Conservation (phyloP, 1,284 basidiomycete genomes). For the Exobasidium rhododendri region DNA sequence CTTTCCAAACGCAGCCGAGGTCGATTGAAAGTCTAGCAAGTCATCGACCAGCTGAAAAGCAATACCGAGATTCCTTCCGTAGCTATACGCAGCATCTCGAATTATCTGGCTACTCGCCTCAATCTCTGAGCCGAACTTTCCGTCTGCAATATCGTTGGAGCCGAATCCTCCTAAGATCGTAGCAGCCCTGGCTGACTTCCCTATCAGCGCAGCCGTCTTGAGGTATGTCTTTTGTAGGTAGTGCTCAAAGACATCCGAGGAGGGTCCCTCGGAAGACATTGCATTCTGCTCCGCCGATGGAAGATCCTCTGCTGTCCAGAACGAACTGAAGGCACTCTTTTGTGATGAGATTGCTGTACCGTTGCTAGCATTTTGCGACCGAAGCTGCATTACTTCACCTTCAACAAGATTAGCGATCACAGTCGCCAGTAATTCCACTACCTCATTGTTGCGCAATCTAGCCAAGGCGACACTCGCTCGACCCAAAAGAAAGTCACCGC, state of each 20-base stretch:
- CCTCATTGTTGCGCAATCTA: constrained; percentile 78
- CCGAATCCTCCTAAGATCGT: constrained; percentile 82
- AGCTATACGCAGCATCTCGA: constrained; percentile 91
- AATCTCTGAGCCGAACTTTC: constrained; percentile 11
- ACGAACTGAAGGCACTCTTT: constrained; percentile 18
- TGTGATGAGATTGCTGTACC: constrained; percentile 1
- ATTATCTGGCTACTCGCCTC: constrained; percentile 58
- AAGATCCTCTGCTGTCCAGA: constrained; percentile 23
- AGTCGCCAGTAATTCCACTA: constrained; percentile 86
- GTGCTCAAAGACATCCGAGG: constrained; percentile 69
- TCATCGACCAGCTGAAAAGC: constrained; percentile 78
- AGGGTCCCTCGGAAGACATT: constrained; percentile 35
- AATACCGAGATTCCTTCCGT: constrained; percentile 79
- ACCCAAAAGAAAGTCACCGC: constrained; percentile 91
- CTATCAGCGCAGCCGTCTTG: constrained; percentile 93
- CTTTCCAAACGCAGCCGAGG: constrained; percentile 69
- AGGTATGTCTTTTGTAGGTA: constrained; percentile 94
- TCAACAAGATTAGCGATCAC: constrained; percentile 94
- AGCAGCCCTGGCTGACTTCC: constrained; percentile 82
- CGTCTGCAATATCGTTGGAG: constrained; percentile 60
- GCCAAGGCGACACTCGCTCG: constrained; percentile 83
- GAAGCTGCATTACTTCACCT: constrained; percentile 88
- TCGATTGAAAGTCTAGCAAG: constrained; percentile 77
- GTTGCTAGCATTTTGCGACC: constrained; percentile 22
- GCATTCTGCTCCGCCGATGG: neutral